Base-by-base conservation (phyloP, 2,329 filamentous ascomycete genomes). In the Aspergillus neoniger region DNA sequence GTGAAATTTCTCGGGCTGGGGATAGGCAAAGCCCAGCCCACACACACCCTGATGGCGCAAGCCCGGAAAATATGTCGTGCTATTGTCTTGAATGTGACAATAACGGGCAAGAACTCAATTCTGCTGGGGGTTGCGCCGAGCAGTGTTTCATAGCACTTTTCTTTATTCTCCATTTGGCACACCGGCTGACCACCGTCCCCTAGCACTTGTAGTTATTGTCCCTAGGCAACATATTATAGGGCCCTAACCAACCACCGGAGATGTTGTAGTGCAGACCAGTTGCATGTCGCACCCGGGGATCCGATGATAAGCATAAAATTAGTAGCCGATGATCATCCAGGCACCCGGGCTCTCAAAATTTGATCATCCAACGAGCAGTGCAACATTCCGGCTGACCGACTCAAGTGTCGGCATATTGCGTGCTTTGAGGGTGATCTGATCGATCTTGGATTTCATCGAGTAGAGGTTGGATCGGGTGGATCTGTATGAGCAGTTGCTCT, bases 361-460 rank as follows among this genome's bases (percentile, higher is more conserved):
- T 17, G 15, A 28, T 54, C 30, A 19, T 17, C 21, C 51, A 43
- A 23, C 39, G 41, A 39, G 30, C 10, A 47, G 53, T 55, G 53
- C 23, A 44, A 44, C 39, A 55, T 55, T 47, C 39, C 28, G 38
- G 53, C 39, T 55, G 39, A 44, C 47, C 47, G 47, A 32, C 47
- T 49, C 25, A 7, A 23, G 12, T 44, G 61, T 58, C 56, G 64
- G 60, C 57, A 59, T 63, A 66, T 67, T 65, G 64, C 63, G 65
- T 67, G 65, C 65, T 67, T 63, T 57, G 47, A 43, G 51, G 47
- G 56, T 41, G 56, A 58, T 63, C 55, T 63, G 55, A 47, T 44
- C 49, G 32, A 36, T 36, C 5, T 14, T 36, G 32, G 12, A 43
- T 50, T 62, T 47, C 9, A 30, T 41, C 47, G 21, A 25, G 48